These are phyloP conservation scores for Alternaria solani DNA, from an alignment of 2,329 filamentous ascomycete species.

Conservation along the genomic window DNA sequence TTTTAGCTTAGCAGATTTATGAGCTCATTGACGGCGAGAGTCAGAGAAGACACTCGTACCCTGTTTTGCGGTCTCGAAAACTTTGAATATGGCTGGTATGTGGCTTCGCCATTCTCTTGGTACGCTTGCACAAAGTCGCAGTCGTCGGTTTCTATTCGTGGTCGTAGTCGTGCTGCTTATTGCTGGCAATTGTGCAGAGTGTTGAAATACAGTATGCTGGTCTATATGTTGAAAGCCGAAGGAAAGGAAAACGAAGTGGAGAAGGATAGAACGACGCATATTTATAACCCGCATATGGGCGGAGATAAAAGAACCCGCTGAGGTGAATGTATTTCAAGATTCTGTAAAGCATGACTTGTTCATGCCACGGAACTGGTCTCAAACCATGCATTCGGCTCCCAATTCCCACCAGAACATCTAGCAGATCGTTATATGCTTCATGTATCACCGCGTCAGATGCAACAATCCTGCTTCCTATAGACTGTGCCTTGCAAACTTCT, in stretches of 20 bases:
- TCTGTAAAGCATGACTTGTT: background rate
- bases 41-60: background rate
- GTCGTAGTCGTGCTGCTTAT: background rate
- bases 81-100: background rate
- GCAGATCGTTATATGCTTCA: background rate
- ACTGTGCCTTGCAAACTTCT: background rate
- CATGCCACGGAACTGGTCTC: background rate
- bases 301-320: background rate
- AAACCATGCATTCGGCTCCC: background rate
- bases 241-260: background rate
- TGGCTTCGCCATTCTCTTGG: background rate
- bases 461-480: background rate
- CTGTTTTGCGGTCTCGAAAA: background rate
- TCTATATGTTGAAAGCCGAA: background rate
- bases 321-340: background rate
- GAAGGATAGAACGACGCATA: background rate
- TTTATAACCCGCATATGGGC: background rate
- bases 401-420: background rate
- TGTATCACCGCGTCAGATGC: accelerated
- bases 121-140: background rate
- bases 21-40: background rate
- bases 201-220: background rate
- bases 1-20: background rate
- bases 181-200: background rate
- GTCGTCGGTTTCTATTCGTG: background rate